Conservation (phyloP, 768 basidiomycete species). For the Tylopilus sp. region DNA sequence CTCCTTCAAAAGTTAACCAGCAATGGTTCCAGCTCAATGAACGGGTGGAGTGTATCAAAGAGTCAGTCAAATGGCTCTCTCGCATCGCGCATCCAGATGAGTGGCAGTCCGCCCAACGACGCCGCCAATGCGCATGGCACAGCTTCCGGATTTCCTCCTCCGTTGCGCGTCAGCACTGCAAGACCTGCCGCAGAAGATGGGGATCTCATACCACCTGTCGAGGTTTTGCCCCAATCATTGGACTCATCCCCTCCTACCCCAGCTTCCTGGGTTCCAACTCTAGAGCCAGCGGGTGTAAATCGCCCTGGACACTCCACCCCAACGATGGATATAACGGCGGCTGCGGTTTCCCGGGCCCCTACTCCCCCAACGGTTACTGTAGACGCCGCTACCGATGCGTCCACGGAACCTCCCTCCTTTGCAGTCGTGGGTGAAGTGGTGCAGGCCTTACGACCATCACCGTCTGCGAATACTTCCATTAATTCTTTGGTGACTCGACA, state of each 20-base stretch:
- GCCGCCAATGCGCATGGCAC: background rate
- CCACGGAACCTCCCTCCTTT: background rate
- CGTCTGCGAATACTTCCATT: background rate
- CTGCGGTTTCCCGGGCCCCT: background rate
- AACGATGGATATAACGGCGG: background rate
- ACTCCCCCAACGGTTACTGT: background rate
- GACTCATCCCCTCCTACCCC: constrained; percentile 20
- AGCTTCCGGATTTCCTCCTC: background rate
- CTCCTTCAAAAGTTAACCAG: constrained; percentile 23
- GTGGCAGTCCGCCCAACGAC: background rate
- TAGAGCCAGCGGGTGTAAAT: background rate
- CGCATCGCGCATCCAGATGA: constrained; percentile 26
- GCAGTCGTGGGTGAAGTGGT: background rate
- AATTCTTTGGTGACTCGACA: constrained; percentile 11
- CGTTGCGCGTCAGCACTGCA: background rate
- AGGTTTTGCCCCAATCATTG: constrained; percentile 16
- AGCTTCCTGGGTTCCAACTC: constrained; percentile 3
- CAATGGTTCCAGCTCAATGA: background rate
- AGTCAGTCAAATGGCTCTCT: constrained; percentile 15
- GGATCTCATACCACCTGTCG: constrained; percentile 32
- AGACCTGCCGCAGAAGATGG: background rate
- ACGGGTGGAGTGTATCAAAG: background rate
- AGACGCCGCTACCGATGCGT: background rate
- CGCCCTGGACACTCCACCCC: background rate
- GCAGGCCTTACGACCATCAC: background rate